phyloP scores from a whole-genome alignment of 208 protist species.

The Acanthamoeba triangularis region DNA sequence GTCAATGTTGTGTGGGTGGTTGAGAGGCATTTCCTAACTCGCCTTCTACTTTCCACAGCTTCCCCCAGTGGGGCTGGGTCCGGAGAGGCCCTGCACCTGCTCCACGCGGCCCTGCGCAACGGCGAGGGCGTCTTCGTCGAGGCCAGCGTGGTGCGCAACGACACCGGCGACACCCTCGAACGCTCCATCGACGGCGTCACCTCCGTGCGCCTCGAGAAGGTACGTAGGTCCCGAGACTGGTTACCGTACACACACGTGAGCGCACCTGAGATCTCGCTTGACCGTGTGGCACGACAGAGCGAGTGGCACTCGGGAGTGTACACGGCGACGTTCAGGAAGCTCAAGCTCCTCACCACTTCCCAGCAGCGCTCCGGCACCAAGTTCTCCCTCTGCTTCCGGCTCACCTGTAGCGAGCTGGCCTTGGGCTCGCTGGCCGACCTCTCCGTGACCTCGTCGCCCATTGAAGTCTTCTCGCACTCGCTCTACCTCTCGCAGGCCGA shows the following conservation, averaged over 20 bases:
- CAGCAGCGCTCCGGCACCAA: slow-evolving; percentile 40
- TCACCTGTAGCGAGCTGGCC: neutral
- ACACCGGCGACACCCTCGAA: neutral
- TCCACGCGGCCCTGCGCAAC: neutral
- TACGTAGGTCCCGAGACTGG: neutral
- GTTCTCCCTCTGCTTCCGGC: neutral
- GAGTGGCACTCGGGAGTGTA: neutral
- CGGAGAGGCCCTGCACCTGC: neutral
- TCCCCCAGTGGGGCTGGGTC: neutral
- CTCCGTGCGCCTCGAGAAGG: slow-evolving; percentile 16
- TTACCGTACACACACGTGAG: too few relatives aligned
- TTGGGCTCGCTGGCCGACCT: neutral
- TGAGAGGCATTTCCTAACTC: too few relatives aligned
- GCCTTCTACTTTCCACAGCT: neutral
- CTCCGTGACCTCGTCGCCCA: neutral
- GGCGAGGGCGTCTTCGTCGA: neutral
- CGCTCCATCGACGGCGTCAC: neutral
- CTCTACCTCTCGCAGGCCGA: slow-evolving; percentile 42
- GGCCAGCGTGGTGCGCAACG: neutral
- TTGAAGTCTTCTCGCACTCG: slow-evolving; percentile 51
- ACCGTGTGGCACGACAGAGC: neutral
- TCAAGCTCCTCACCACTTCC: slow-evolving; percentile 41
- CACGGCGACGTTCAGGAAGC: slow-evolving; percentile 42
- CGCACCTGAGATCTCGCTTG: neutral
- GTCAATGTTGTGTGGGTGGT: too few relatives aligned